Evolutionary conservation across 345 rosid genomes (phyloP).

Genomic region (Pistacia vera): DNA sequence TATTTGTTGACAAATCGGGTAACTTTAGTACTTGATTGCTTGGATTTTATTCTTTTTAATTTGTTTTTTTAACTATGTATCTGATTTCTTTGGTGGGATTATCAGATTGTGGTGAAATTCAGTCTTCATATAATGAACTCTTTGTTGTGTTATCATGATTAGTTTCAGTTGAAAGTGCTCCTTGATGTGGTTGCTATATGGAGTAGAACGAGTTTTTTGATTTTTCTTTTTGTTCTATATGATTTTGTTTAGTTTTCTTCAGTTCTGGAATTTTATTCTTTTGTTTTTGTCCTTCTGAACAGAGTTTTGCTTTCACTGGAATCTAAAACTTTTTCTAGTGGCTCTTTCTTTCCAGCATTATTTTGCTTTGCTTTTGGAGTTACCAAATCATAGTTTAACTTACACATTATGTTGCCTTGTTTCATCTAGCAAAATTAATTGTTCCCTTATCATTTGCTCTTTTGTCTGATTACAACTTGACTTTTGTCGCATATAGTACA

Average conservation of each 20-base stretch:
- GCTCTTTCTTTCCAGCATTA: slow-evolving; percentile 18
- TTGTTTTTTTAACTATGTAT: neutral
- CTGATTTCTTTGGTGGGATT: slow-evolving; percentile 10
- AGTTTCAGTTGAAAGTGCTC: slow-evolving; percentile 1
- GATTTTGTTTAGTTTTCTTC: neutral
- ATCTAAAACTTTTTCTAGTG: neutral
- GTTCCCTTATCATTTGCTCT: neutral
- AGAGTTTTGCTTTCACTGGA: no score
- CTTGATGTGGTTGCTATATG: slow-evolving; percentile 8
- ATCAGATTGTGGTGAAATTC: slow-evolving; percentile 16
- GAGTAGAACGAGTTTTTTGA: neutral
- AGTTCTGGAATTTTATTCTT: neutral
- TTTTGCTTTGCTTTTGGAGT: slow-evolving; percentile 20
- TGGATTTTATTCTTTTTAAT: neutral
- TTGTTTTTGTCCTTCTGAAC: neutral
- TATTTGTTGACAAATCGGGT: slow-evolving; percentile 26
- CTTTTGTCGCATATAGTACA: neutral
- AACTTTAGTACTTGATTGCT: slow-evolving; percentile 25
- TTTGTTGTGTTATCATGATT: neutral
- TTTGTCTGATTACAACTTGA: neutral
- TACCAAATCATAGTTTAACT: slow-evolving; percentile 15
- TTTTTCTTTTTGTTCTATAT: slow-evolving; percentile 5
- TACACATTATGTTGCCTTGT: neutral
- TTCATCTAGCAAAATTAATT: slow-evolving; percentile 7
- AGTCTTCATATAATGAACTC: slow-evolving; percentile 12